phyloP scores from a whole-genome alignment of 305 asterid species.

The Fraxinus xanthoxyloides region DNA sequence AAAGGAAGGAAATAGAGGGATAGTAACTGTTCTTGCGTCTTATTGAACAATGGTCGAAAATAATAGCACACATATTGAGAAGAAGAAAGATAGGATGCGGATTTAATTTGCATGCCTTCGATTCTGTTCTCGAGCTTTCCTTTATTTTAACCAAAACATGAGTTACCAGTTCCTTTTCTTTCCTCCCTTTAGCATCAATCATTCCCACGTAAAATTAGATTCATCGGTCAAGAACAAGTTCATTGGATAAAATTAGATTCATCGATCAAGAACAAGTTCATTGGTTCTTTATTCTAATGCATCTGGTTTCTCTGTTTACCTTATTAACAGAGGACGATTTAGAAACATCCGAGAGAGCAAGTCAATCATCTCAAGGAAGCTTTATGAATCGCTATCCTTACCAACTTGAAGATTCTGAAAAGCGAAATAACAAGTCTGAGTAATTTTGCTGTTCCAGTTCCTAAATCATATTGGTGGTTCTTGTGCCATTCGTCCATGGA shows the following conservation, averaged over 20 bases:
- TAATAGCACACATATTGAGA: neutral
- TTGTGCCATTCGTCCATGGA: neutral
- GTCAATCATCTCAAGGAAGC: conserved; percentile 42
- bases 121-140: neutral
- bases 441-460: conserved; percentile 9
- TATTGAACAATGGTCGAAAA: neutral
- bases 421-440: conserved; percentile 17
- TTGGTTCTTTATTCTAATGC: neutral
- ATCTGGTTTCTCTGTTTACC: conserved; percentile 21
- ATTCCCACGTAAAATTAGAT: neutral
- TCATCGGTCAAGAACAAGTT: neutral
- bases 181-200: neutral
- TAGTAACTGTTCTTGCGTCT: neutral
- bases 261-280: neutral
- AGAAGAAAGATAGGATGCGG: neutral
- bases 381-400: conserved; percentile 36
- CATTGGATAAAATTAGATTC: neutral
- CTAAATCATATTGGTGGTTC: neutral
- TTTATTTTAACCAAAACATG: neutral
- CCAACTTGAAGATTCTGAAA: conserved; percentile 26
- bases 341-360: conserved; percentile 55
- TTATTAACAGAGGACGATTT: conserved; percentile 65
- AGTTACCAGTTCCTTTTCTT: neutral
- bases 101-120: neutral
- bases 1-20: neutral